Conservation (phyloP, 192 early-diverging fungal genomes). For the Phlyctochytrium bullatum region DNA sequence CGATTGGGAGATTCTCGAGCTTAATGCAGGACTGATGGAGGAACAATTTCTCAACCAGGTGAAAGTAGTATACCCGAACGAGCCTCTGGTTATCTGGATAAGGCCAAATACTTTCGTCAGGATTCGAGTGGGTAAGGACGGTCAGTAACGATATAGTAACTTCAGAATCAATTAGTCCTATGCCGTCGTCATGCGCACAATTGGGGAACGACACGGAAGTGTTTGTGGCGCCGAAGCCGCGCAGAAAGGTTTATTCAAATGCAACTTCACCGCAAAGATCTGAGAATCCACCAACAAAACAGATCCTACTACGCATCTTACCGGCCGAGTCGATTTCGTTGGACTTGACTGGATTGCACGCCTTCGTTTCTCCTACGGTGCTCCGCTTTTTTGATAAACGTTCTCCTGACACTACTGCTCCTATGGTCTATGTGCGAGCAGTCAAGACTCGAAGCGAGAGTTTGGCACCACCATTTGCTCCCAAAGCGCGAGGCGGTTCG, state of each 20-base stretch:
- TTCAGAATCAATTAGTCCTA: constrained; percentile 29
- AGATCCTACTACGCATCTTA: background rate
- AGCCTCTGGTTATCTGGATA: constrained; percentile 42
- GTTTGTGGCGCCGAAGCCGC: constrained; percentile 42
- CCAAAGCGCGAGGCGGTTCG: too few relatives aligned
- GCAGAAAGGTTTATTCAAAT: background rate
- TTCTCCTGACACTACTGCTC: too few relatives aligned
- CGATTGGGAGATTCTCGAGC: constrained; percentile 57
- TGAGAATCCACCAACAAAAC: background rate
- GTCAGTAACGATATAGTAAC: too few relatives aligned
- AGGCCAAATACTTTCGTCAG: constrained; percentile 22
- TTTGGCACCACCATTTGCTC: too few relatives aligned
- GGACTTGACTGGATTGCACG: too few relatives aligned
- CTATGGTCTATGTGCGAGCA: too few relatives aligned
- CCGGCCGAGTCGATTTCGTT: too few relatives aligned
- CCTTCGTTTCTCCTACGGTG: too few relatives aligned
- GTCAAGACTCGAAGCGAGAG: too few relatives aligned
- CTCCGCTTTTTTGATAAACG: too few relatives aligned
- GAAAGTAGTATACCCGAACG: constrained; percentile 33
- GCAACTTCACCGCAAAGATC: background rate
- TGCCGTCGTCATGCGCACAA: constrained; percentile 24
- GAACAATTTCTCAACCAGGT: constrained; percentile 45
- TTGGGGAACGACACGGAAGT: constrained; percentile 43
- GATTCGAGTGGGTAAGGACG: constrained; percentile 33
- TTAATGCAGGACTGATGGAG: constrained; percentile 48